phyloP scores from a whole-genome alignment of 169 alveolate species.

The Plasmodium gaboni region DNA sequence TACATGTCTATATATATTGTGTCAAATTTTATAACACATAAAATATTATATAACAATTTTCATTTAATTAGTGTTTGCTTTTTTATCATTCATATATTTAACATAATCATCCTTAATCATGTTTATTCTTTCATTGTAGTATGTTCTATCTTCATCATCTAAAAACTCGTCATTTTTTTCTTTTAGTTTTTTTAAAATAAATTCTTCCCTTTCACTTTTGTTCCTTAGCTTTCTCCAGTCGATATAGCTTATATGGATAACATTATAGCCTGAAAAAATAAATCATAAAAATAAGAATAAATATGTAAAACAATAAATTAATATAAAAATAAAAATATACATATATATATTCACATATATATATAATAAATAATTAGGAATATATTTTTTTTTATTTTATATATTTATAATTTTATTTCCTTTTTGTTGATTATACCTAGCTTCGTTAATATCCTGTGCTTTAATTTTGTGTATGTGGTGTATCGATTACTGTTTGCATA shows the following conservation, averaged over 20 bases:
- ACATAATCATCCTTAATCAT: constrained; percentile 80
- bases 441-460: constrained; percentile 92
- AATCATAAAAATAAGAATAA: neutral
- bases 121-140: constrained; percentile 87
- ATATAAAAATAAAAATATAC: neutral
- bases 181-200: constrained; percentile 89
- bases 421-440: constrained; percentile 84
- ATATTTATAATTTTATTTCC: constrained; percentile 1
- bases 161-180: constrained; percentile 94
- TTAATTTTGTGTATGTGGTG: constrained; percentile 91
- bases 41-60: too few species aligned
- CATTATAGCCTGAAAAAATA: constrained; percentile 77
- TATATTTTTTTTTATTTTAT: neutral
- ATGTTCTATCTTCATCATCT: constrained; percentile 93
- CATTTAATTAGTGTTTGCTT: constrained; percentile 30
- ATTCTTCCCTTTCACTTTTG: constrained; percentile 92
- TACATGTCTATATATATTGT: too few species aligned
- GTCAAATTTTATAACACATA: too few species aligned
- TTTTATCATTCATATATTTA: constrained; percentile 77
- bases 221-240: constrained; percentile 91
- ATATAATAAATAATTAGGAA: neutral
- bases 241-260: constrained; percentile 88
- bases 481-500: constrained; percentile 91
- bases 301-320: neutral
- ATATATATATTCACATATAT: constrained; percentile 1